Percentiles rank a stretch among this genome's conserved stretches.
Conservation (phyloP, 2,329 filamentous ascomycete genomes). For the Colletotrichum musae region DNA sequence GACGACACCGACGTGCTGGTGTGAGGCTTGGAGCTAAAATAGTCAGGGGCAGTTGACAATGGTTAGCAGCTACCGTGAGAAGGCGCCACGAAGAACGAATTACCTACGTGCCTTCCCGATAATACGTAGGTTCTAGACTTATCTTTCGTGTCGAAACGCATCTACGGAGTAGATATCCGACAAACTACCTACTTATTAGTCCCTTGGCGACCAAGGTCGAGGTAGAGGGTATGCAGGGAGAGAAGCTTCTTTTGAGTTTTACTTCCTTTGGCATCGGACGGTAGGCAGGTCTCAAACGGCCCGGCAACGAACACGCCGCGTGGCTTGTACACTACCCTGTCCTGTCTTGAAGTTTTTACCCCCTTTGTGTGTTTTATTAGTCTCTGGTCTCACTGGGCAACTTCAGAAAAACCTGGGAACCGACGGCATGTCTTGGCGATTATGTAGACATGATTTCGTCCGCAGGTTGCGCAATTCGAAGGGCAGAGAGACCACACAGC, state of each 20-base stretch:
- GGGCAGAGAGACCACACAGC: too few species aligned
- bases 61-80: too few species aligned
- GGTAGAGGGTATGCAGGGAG: not conserved
- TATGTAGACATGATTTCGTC: too few species aligned
- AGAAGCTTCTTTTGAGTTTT: not conserved
- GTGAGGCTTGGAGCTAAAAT: slow-evolving; percentile 10
- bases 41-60: slow-evolving; percentile 5
- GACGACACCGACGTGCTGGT: too few species aligned
- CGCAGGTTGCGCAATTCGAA: not conserved
- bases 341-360: not conserved
- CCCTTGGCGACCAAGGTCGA: not conserved
- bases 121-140: too few species aligned
- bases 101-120: too few species aligned
- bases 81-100: too few species aligned
- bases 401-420: not conserved
- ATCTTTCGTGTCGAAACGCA: too few species aligned
- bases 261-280: slow-evolving; percentile 7
- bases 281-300: slow-evolving; percentile 21
- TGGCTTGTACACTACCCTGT: not conserved
- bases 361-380: not conserved
- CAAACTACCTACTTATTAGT: too few species aligned
- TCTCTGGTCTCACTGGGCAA: slow-evolving; percentile 12
- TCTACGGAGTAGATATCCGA: too few species aligned
- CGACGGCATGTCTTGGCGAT: slow-evolving; percentile 2
- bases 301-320: slow-evolving; percentile 5